Conservation (phyloP, 176 grass and related monocot genomes). For the Oropetium thomaeum region DNA sequence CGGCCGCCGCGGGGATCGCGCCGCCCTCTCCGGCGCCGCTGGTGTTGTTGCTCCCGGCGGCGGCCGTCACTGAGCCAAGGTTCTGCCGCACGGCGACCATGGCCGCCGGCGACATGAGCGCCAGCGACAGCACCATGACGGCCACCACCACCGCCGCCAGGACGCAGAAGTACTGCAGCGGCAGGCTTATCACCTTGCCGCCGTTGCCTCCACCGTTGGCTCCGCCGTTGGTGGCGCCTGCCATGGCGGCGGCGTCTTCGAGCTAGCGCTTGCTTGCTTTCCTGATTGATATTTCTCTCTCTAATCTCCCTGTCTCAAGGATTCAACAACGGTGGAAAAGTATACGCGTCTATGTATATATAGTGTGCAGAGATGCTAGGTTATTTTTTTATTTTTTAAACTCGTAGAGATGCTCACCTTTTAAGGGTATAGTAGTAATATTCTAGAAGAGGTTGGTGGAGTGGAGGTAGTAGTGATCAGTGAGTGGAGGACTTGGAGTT, state of each 20-base stretch:
- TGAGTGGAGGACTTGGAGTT: not conserved
- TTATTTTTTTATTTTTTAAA: not conserved
- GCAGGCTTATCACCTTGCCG: constrained; percentile 48
- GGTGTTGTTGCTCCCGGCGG: not conserved
- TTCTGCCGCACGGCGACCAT: constrained; percentile 48
- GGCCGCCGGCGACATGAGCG: constrained; percentile 37
- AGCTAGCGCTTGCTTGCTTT: constrained; percentile 1
- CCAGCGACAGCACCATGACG: constrained; percentile 46
- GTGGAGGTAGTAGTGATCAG: not conserved
- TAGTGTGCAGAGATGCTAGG: not conserved
- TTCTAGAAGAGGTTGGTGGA: not conserved
- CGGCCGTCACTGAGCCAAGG: constrained; percentile 23
- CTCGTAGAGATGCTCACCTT: not conserved
- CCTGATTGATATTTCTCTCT: not conserved
- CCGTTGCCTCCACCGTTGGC: not conserved
- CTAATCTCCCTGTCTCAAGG: not conserved
- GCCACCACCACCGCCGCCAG: constrained; percentile 37
- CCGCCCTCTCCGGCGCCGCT: not conserved
- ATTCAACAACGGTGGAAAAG: not conserved
- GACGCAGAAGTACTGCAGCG: constrained; percentile 56
- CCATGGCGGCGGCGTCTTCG: constrained; percentile 24
- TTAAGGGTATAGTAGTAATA: not conserved
- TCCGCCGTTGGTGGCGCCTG: constrained; percentile 25
- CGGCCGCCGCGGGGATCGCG: not conserved
- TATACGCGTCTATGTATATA: not conserved